Conservation (phyloP, 2,329 filamentous ascomycete genomes). For the Cladophialophora yegresii region DNA sequence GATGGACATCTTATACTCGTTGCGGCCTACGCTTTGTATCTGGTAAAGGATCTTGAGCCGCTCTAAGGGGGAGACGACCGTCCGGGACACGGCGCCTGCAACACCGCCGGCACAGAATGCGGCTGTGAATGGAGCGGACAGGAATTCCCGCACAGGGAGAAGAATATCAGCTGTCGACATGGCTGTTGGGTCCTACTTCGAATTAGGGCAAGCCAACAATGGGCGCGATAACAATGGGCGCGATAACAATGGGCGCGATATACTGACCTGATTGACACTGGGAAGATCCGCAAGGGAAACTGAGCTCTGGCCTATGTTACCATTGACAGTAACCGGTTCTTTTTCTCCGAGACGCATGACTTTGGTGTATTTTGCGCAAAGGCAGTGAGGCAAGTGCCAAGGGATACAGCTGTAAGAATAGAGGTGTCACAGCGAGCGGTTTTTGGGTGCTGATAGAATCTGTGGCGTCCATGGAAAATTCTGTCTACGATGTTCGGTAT, state of each 20-base stretch:
- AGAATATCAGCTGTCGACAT: conserved; percentile 36
- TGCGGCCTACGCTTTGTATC: conserved; percentile 83
- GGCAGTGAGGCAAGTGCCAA: conserved; percentile 6
- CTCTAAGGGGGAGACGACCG: conserved; percentile 93
- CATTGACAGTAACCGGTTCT: conserved; percentile 30
- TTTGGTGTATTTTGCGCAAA: conserved; percentile 15
- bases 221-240: neutral
- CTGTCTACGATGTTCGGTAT: conserved; percentile 21
- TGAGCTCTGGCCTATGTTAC: conserved; percentile 31
- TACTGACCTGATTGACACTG: conserved; percentile 34
- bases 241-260: neutral
- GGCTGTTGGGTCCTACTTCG: conserved; percentile 28
- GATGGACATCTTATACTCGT: conserved; percentile 92
- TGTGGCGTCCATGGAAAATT: conserved; percentile 34
- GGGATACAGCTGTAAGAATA: conserved; percentile 7
- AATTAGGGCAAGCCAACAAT: conserved; percentile 17
- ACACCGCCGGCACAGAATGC: conserved; percentile 94
- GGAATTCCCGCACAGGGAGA: conserved; percentile 38
- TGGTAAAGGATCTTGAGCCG: conserved; percentile 98
- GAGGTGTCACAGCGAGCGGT: conserved; percentile 23
- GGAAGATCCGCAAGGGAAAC: conserved; percentile 29
- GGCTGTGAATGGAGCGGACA: conserved; percentile 83
- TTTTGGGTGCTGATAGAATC: conserved; percentile 15
- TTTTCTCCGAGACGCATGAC: conserved; percentile 35
- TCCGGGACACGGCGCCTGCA: conserved; percentile 94